Evolutionary conservation across 2,329 filamentous ascomycete species (phyloP).

Genomic region (Apiospora aurea): DNA sequence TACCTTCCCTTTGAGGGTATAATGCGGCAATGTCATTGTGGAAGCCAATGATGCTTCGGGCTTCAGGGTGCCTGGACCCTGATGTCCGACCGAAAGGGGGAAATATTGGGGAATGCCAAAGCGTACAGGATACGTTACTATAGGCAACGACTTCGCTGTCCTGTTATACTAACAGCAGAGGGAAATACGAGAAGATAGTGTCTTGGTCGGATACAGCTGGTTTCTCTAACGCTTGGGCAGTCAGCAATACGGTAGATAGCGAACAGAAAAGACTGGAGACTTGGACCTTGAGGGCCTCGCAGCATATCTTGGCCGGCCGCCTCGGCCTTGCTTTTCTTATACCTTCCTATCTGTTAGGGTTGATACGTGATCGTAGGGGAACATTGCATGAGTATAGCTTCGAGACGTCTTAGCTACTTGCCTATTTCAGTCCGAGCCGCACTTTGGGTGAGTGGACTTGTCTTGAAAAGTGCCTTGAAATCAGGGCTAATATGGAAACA

Average conservation of each 20-base stretch:
- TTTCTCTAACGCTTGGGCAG: too few relatives aligned
- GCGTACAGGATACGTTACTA: background rate
- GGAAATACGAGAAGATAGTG: background rate
- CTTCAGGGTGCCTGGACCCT: background rate
- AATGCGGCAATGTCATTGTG: background rate
- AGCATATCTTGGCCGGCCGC: background rate
- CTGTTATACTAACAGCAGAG: background rate
- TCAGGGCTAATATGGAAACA: background rate
- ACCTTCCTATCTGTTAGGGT: constrained; percentile 13
- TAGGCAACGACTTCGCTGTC: background rate
- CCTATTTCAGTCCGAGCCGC: background rate
- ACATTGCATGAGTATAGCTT: constrained; percentile 7
- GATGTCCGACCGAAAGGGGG: background rate
- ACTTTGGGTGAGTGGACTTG: background rate
- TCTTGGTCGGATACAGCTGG: background rate
- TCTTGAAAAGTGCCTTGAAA: background rate
- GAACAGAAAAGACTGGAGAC: background rate
- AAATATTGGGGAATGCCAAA: background rate
- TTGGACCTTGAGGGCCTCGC: constrained; percentile 2
- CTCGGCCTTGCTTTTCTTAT: background rate
- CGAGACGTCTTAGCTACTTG: background rate
- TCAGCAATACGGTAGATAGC: constrained; percentile 6
- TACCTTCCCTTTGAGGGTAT: constrained; percentile 11
- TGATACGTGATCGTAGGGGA: constrained; percentile 16
- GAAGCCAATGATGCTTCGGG: background rate